phyloP scores from a whole-genome alignment of 2,329 filamentous ascomycete genomes.

The Cercospora sojina region DNA sequence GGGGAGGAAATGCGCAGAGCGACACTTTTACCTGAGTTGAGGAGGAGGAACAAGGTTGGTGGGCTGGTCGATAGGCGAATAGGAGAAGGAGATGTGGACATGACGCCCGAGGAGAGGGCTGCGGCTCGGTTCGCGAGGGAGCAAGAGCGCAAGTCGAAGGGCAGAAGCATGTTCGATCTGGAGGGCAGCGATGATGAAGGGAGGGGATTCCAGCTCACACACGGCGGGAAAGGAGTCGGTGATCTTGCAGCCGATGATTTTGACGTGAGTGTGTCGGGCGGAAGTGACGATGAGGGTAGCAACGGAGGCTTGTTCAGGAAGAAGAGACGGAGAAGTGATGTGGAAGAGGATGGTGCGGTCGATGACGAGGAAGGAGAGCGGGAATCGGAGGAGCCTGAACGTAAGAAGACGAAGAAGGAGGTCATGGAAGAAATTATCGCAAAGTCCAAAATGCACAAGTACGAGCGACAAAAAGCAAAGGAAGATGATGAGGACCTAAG shows the following conservation, averaged over 20 bases:
- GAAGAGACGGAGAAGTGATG: slow-evolving; percentile 49
- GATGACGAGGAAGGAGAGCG: slow-evolving; percentile 52
- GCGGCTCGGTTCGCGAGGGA: slow-evolving; percentile 87
- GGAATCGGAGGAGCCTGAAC: slow-evolving; percentile 63
- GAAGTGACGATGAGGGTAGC: slow-evolving; percentile 33
- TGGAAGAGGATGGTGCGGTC: slow-evolving; percentile 55
- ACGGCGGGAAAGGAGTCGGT: slow-evolving; percentile 65
- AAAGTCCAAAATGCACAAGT: slow-evolving; percentile 94
- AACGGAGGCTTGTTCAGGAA: slow-evolving; percentile 41
- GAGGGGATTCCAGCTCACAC: slow-evolving; percentile 61
- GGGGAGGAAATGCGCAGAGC: slow-evolving; percentile 83
- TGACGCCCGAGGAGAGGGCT: slow-evolving; percentile 91
- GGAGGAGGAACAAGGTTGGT: slow-evolving; percentile 83
- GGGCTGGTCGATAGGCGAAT: slow-evolving; percentile 91
- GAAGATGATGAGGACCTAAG: slow-evolving; percentile 90
- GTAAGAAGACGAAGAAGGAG: slow-evolving; percentile 93
- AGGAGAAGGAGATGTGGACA: slow-evolving; percentile 89
- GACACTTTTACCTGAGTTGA: slow-evolving; percentile 86
- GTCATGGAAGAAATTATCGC: slow-evolving; percentile 98
- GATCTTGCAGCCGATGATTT: slow-evolving; percentile 80
- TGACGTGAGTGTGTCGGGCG: slow-evolving; percentile 42
- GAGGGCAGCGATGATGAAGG: slow-evolving; percentile 74
- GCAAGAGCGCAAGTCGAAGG: slow-evolving; percentile 75
- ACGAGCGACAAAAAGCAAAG: slow-evolving; percentile 86
- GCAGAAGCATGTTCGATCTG: slow-evolving; percentile 80